Evolutionary conservation across 2,329 filamentous ascomycete species (phyloP), one percentile per base, ranked within the genome.

Genomic region (Arthrobotrys entomopaga): DNA sequence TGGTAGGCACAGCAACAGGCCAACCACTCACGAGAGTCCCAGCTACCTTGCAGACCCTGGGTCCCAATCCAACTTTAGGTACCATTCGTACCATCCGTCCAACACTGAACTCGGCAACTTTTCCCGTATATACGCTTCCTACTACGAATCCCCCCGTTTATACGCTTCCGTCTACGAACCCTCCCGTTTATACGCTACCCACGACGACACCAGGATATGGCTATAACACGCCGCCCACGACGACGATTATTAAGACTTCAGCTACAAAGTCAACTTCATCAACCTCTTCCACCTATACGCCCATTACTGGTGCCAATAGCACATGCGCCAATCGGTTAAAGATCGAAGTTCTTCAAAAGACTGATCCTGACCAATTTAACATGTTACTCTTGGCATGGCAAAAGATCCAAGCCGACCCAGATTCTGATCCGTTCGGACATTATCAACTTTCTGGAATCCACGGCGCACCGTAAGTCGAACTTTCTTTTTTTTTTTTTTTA

Each of bases 361-460:
- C 40, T 3, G 65, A 75, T 40, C 64, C 58, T 11, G 71, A 75
- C 46, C 71, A 75, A 26, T 75, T 75, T 65, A 79, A 79, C 38
- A 77, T 79, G 67, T 76, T 77, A n/a, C 42, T 77, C 16, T 61
- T 77, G 13, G 77, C 57, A 26, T 65, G 77, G 76, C 49, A 56
- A 24, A 69, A 69, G 19, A 59, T 78, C 53, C 67, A 76, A 69
- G 50, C 56, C 26, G 53, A 61, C 2, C 65, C 77, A 6, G 78
- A 79, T 42, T 72, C 77, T 16, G 20, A 75, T 20, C 65, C 64
- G 40, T 53, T 76, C 29, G 74, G 76, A 6, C 72, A 77, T 48
- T 75, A 77, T n/a, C 73, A 76, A 29, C 16, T 77, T 24, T 42
- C 67, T 40, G 76, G 76, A 38, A 78, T 78, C 34, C 77, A 78